Evolutionary conservation across 1,284 basidiomycete species (phyloP).

Genomic region (Microbotryomycetes sp.): DNA sequence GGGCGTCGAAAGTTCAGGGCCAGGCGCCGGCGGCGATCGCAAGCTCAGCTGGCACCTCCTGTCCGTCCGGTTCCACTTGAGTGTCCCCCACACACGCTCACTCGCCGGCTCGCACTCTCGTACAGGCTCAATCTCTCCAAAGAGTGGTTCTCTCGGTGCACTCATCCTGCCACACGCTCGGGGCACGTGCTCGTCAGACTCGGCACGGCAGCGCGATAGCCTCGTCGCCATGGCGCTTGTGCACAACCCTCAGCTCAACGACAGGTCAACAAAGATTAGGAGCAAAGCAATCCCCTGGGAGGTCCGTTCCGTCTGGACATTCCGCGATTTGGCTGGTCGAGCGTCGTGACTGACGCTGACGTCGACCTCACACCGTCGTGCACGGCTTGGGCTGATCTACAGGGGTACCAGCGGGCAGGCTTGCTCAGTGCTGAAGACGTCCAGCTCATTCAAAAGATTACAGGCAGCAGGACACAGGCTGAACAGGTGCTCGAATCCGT

Average conservation of each 20-base stretch:
- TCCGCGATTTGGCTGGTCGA: background rate
- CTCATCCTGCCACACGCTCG: too few species aligned
- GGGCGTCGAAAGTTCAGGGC: too few species aligned
- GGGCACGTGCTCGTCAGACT: too few species aligned
- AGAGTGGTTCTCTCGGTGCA: too few species aligned
- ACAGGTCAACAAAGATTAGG: conserved; percentile 76
- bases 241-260: conserved; percentile 79
- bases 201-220: too few species aligned
- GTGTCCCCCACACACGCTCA: too few species aligned
- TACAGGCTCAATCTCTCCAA: too few species aligned
- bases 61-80: too few species aligned
- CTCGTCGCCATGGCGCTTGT: conserved; percentile 49
- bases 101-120: too few species aligned
- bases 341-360: too few species aligned
- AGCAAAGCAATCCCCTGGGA: conserved; percentile 94
- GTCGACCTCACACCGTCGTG: background rate
- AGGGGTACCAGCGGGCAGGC: conserved; percentile 93
- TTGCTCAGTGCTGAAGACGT: conserved; percentile 84
- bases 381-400: conserved; percentile 3
- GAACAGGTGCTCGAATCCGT: conserved; percentile 28
- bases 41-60: too few species aligned
- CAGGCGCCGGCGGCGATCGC: too few species aligned
- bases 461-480: conserved; percentile 23
- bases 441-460: conserved; percentile 79
- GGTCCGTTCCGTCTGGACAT: conserved; percentile 51